Percentiles rank a stretch among this genome's conserved stretches.
phyloP scores from a whole-genome alignment of 2,329 filamentous ascomycete species.

The Aspergillus luchuensis region DNA sequence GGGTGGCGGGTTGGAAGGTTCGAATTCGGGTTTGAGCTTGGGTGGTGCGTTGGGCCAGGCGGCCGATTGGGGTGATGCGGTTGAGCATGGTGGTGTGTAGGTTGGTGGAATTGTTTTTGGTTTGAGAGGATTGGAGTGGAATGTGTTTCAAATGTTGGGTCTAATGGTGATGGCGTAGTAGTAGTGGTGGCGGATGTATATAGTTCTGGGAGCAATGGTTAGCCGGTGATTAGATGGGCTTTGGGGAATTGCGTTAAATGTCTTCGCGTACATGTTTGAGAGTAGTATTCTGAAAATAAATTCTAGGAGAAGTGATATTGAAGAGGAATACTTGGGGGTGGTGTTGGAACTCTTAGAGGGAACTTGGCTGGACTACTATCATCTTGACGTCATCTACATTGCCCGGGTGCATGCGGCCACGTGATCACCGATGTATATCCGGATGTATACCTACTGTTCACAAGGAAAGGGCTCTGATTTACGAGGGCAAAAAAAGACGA shows the following conservation, averaged over 20 bases:
- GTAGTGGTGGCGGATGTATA: neutral
- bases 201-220: neutral
- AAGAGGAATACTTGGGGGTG: neutral
- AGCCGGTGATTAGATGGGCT: neutral
- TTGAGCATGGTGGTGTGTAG: conserved; percentile 13
- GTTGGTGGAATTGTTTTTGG: neutral
- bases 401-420: neutral
- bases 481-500: neutral
- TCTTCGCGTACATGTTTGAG: neutral
- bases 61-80: conserved; percentile 9
- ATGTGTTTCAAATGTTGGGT: too few relatives aligned
- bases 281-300: too few relatives aligned
- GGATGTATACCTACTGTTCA: neutral
- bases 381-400: conserved; percentile 4
- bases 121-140: neutral
- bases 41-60: conserved; percentile 8
- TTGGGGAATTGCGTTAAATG: neutral
- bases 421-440: neutral
- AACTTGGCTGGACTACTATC: neutral
- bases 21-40: neutral
- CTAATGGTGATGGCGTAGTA: too few relatives aligned
- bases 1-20: neutral
- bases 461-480: neutral
- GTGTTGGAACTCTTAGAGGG: neutral
- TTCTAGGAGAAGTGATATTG: neutral